Percentiles rank a stretch among this genome's conserved stretches.
Evolutionary conservation across 257 asterid species (phyloP).

Genomic region (Henckelia pumila): DNA sequence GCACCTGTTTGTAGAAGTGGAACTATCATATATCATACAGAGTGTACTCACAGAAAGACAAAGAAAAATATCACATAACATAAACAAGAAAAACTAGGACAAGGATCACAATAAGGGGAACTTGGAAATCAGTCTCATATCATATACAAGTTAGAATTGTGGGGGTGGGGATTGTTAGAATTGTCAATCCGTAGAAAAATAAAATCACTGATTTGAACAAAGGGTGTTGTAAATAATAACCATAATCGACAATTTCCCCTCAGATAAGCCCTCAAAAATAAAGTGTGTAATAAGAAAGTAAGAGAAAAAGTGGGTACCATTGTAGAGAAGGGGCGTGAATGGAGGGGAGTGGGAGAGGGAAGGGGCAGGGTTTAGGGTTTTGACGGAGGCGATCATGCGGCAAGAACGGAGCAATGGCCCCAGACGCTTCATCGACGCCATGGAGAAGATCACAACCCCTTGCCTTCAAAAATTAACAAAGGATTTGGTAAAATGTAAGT

Average conservation of each 20-base stretch:
- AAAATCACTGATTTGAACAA: no score
- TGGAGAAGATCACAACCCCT: no score
- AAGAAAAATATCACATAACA: not conserved
- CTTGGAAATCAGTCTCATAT: no score
- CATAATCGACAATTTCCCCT: not conserved
- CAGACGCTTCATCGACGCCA: slow-evolving; percentile 58
- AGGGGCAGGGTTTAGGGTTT: slow-evolving; percentile 49
- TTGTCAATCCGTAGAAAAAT: no score
- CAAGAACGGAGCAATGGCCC: slow-evolving; percentile 33
- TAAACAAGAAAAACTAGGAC: no score
- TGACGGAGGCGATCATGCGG: slow-evolving; percentile 40
- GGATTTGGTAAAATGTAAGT: no score
- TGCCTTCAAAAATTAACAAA: no score
- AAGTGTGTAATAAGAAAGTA: no score
- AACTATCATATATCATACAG: not conserved
- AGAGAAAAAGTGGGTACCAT: slow-evolving; percentile 26
- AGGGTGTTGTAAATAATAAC: not conserved
- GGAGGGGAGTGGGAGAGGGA: slow-evolving; percentile 27
- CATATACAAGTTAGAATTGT: no score
- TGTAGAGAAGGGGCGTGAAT: slow-evolving; percentile 24
- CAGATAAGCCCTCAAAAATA: not conserved
- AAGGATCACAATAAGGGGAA: not conserved
- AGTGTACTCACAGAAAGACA: not conserved
- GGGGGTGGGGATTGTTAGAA: no score
- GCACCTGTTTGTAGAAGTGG: slow-evolving; percentile 32